Evolutionary conservation across 2,329 filamentous ascomycete species (phyloP).

Genomic region (Clarireedia monteithiana): DNA sequence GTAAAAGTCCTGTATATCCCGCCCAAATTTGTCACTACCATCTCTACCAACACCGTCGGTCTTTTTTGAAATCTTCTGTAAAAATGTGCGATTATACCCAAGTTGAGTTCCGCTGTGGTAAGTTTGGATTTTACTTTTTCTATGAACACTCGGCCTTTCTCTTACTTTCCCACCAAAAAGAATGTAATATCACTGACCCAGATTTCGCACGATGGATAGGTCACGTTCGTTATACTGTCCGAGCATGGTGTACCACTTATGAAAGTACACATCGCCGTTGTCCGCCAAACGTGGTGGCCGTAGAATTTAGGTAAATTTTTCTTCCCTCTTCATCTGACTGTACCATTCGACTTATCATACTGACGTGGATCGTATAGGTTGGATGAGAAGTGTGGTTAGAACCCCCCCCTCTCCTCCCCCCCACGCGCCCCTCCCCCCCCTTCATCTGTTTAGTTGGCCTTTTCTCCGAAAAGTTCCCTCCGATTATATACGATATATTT

Average conservation of each 20-base stretch:
- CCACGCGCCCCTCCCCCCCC: neutral
- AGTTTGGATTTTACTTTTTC: neutral
- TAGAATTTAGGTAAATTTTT: conserved; percentile 22
- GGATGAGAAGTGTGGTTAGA: conserved; percentile 25
- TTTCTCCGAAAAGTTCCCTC: too few relatives aligned
- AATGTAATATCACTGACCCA: neutral
- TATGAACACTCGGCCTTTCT: neutral
- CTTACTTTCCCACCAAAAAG: neutral
- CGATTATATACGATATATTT: too few relatives aligned
- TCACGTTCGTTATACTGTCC: conserved; percentile 46
- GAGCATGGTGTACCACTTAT: conserved; percentile 43
- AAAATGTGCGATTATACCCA: conserved; percentile 52
- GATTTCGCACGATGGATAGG: conserved; percentile 17
- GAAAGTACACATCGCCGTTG: conserved; percentile 47
- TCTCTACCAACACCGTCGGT: neutral
- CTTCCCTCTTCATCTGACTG: neutral
- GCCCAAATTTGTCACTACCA: neutral
- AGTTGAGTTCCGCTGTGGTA: conserved; percentile 45
- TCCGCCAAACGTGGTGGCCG: conserved; percentile 41
- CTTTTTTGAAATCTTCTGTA: neutral
- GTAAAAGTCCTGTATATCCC: neutral
- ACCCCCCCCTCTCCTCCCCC: neutral
- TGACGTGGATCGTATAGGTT: conserved; percentile 17
- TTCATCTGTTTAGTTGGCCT: too few relatives aligned
- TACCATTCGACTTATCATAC: conserved; percentile 9